Base-by-base conservation (phyloP, 352 stramenopile species). In the Pilasporangium apinafurcum region DNA sequence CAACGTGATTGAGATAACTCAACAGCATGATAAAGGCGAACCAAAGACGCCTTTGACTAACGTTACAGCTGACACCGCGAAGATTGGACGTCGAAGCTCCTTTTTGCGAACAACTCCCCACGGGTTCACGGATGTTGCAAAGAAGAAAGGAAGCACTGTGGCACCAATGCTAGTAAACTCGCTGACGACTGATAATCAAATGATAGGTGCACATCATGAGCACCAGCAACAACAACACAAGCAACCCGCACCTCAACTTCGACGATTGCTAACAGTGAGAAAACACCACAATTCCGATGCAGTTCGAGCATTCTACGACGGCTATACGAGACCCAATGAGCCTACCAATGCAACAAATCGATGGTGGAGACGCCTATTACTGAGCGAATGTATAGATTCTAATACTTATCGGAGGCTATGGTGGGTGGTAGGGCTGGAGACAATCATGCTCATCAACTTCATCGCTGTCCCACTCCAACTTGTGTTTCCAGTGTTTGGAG, bases 391-490 rank as follows among this genome's bases (percentile, higher is more conserved):
- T 29, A 63, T 87, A 20, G 67, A 87, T 36, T 59, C 65, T 4
- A 67, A 87, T 5, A 86, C 72, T 1, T 43, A 31, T 10, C 32
- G 44, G 2, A 56, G 72, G 14, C 32, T 79, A 10, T 70, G 60
- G 53, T 88, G 75, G 75, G 44, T 88, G 0, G 10, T 79, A 2
- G 26, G 74, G 0, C 46, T 74, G 6, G 43, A 70, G 42, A 40
- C 59, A 37, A n/a, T 42, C 7, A 20, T 51, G 4, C 42, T 75
- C 1, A 63, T 77, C 35, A 62, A 71, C 28, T 88, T 72, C 72
- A 31, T 71, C 12, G 44, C 73, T 26, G 54, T 85, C 18, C 70
- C 72, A 0, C 48, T 80, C 27, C 69, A 77, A 32, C 48, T 83
- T 2, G 61, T 65, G 2, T 88, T 88, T 25, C 65, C 65, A 0